phyloP scores from a whole-genome alignment of 2,329 filamentous ascomycete species.

The Paracorniculantispora psalliotae region DNA sequence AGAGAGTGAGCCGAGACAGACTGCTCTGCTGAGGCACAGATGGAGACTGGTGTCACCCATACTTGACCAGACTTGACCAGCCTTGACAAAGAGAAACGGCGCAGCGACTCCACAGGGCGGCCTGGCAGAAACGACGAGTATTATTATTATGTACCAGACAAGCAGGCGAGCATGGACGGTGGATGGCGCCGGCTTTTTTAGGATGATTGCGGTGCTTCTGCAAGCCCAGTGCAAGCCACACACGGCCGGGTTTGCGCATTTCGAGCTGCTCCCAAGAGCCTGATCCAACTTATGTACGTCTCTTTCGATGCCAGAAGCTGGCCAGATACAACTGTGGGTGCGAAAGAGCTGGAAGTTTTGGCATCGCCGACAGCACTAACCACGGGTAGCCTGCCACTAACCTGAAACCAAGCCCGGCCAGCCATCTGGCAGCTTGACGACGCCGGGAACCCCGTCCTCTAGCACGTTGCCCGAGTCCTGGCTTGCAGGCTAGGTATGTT shows the following conservation, averaged over 20 bases:
- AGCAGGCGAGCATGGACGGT: background rate
- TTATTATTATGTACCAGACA: background rate
- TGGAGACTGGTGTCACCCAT: background rate
- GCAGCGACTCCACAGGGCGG: background rate
- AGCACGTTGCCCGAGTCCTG: background rate
- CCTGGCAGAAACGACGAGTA: slow-evolving; percentile 8
- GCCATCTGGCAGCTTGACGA: background rate
- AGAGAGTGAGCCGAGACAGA: background rate
- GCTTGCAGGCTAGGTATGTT: background rate
- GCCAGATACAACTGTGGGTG: background rate
- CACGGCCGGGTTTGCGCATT: background rate
- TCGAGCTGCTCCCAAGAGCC: no score
- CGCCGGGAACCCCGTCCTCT: background rate
- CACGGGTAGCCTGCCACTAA: background rate
- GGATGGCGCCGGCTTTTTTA: background rate
- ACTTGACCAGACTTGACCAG: background rate
- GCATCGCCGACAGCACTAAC: background rate
- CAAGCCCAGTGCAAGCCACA: slow-evolving; percentile 5
- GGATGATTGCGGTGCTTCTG: background rate
- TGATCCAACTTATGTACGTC: no score
- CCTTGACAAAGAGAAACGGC: slow-evolving; percentile 10
- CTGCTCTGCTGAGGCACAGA: background rate
- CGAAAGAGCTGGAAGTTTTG: background rate
- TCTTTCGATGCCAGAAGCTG: background rate
- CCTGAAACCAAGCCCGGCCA: background rate